Percentiles rank a stretch among this genome's conserved stretches.
These are phyloP conservation scores for Lipomyces chichibuensis DNA, from an alignment of 805 yeast genomes.

Conservation along the genomic window DNA sequence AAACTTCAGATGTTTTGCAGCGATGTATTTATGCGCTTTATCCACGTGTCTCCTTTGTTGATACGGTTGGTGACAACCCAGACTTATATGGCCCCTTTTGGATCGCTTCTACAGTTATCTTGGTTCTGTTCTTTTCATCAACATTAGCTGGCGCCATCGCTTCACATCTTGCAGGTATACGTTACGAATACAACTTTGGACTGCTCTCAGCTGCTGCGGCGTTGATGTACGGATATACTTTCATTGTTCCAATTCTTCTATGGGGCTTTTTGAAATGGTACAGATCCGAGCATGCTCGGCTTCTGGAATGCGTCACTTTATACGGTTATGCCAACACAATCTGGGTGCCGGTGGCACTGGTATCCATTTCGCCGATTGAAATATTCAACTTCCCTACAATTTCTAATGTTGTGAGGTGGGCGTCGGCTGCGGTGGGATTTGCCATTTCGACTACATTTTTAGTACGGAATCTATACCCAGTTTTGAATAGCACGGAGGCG, in stretches of 20 bases:
- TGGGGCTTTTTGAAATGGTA: conserved; percentile 59
- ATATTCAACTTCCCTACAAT: conserved; percentile 47
- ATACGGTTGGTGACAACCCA: conserved; percentile 52
- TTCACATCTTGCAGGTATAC: conserved; percentile 49
- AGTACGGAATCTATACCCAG: conserved; percentile 51
- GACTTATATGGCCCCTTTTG: conserved; percentile 90
- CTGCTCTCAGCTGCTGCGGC: conserved; percentile 68
- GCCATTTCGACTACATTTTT: conserved; percentile 60
- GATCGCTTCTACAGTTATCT: conserved; percentile 82
- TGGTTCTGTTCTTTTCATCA: conserved; percentile 72
- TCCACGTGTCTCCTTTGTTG: conserved; percentile 50
- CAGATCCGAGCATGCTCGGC: conserved; percentile 54
- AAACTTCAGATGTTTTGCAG: conserved; percentile 60
- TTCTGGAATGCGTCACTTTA: conserved; percentile 66
- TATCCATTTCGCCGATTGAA: conserved; percentile 39
- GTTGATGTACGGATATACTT: conserved; percentile 75
- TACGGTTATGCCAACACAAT: conserved; percentile 83
- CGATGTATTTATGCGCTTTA: conserved; percentile 62
- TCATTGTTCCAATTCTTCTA: conserved; percentile 60
- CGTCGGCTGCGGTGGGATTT: conserved; percentile 62
- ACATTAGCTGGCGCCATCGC: conserved; percentile 69
- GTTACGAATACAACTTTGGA: conserved; percentile 62
- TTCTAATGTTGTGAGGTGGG: conserved; percentile 61
- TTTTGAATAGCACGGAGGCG: conserved; percentile 47
- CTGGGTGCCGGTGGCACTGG: conserved; percentile 79